A percentile compares a stretch with the other conserved stretches of the same genome.
These are phyloP conservation scores for Tetrapisispora nanseiensis DNA, from an alignment of 805 yeast genomes.

Conservation along the genomic window DNA sequence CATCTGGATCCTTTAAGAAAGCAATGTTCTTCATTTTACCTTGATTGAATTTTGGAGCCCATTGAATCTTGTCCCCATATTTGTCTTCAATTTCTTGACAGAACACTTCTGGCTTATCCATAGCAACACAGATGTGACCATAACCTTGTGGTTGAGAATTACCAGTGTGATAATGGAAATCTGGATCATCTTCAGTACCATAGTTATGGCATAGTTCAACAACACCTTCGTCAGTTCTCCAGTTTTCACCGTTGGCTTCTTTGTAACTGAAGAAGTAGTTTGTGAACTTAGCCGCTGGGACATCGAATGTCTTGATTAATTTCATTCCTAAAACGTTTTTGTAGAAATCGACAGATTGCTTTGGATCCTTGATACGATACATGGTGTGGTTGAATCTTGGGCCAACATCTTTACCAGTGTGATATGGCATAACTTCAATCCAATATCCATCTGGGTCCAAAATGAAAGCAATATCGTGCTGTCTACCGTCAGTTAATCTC, in stretches of 20 bases:
- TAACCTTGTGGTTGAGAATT: constrained; percentile 73
- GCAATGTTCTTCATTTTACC: constrained; percentile 55
- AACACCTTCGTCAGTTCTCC: constrained; percentile 49
- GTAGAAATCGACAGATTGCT: constrained; percentile 68
- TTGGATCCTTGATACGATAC: constrained; percentile 86
- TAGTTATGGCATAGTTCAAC: constrained; percentile 90
- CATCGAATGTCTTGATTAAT: constrained; percentile 45
- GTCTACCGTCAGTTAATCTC: constrained; percentile 81
- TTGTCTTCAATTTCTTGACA: constrained; percentile 40
- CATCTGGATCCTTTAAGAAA: constrained; percentile 81
- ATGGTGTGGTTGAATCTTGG: constrained; percentile 70
- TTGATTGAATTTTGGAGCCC: constrained; percentile 49
- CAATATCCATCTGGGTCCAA: constrained; percentile 96
- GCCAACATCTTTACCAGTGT: constrained; percentile 12
- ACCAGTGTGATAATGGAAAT: constrained; percentile 74
- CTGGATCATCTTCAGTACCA: constrained; percentile 80
- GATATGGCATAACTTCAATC: constrained; percentile 75
- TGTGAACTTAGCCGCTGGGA: constrained; percentile 67
- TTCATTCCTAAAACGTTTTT: constrained; percentile 73
- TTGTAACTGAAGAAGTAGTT: constrained; percentile 76
- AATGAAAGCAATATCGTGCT: constrained; percentile 85
- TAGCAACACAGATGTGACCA: constrained; percentile 75
- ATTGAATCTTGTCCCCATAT: constrained; percentile 43
- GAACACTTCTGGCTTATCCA: constrained; percentile 41
- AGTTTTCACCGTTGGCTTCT: constrained; percentile 32